These are phyloP conservation scores for Crotalaria pallida DNA, from an alignment of 306 rosid genomes.

Conservation along the genomic window DNA sequence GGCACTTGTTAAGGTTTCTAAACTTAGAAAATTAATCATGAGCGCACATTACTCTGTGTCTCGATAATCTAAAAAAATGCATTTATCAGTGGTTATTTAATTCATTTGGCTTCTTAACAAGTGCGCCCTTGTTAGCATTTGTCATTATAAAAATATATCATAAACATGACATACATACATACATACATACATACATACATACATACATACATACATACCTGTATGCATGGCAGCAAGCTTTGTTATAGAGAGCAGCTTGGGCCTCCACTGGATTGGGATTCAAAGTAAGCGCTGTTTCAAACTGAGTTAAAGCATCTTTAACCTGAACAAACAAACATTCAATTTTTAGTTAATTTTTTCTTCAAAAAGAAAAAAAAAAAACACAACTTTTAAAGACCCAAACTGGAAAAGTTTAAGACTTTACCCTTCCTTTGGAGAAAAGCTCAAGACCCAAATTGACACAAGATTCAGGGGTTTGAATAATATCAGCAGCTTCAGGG, in stretches of 20 bases:
- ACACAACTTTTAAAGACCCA: background rate
- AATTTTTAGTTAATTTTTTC: background rate
- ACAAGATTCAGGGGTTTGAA: constrained; percentile 69
- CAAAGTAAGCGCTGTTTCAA: constrained; percentile 78
- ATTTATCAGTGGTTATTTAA: too few relatives aligned
- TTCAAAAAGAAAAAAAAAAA: background rate
- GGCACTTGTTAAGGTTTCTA: too few relatives aligned
- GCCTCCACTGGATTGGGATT: constrained; percentile 83
- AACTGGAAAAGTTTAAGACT: background rate
- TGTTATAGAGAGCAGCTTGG: constrained; percentile 92
- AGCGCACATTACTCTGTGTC: too few relatives aligned
- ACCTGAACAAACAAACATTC: constrained; percentile 53
- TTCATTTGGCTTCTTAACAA: too few relatives aligned
- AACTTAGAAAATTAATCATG: too few relatives aligned
- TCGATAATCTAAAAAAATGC: too few relatives aligned
- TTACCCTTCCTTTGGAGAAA: constrained; percentile 91
- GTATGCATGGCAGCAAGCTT: constrained; percentile 97
- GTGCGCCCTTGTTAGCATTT: too few relatives aligned
- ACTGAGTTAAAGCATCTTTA: constrained; percentile 84
- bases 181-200: too few relatives aligned
- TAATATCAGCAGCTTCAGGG: constrained; percentile 47
- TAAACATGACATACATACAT: too few relatives aligned
- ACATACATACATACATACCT: constrained; percentile 32
- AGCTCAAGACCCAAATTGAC: constrained; percentile 89
- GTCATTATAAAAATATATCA: too few relatives aligned